Percentiles rank a stretch among this genome's conserved stretches.
Evolutionary conservation across 352 stramenopile genomes (phyloP).

Genomic region (Plasmopara halstedii): DNA sequence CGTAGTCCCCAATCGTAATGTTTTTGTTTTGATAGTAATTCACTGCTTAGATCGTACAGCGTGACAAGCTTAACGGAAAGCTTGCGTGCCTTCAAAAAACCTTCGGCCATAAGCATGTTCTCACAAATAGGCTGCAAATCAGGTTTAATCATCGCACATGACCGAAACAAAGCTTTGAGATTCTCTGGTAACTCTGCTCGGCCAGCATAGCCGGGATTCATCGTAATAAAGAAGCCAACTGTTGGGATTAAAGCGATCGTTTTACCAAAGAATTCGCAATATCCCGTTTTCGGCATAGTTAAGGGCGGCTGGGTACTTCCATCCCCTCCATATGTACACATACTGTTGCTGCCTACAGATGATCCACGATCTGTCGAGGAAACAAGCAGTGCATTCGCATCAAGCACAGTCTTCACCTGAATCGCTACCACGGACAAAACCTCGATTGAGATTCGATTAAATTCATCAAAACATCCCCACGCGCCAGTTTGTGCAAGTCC

Average conservation of each 20-base stretch:
- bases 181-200: constrained; percentile 90
- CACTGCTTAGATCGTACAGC: constrained; percentile 81
- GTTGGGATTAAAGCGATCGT: constrained; percentile 77
- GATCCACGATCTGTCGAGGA: constrained; percentile 13
- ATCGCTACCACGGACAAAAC: constrained; percentile 94
- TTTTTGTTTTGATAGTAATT: constrained; percentile 82
- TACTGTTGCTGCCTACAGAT: constrained; percentile 1
- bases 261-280: constrained; percentile 88
- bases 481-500: constrained; percentile 91
- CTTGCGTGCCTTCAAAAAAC: constrained; percentile 78
- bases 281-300: constrained; percentile 36
- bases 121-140: constrained; percentile 90
- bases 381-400: constrained; percentile 47
- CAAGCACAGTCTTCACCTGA: constrained; percentile 96
- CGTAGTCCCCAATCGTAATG: constrained; percentile 95
- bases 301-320: constrained; percentile 20
- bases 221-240: constrained; percentile 91
- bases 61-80: constrained; percentile 88
- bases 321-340: constrained; percentile 11
- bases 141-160: constrained; percentile 89
- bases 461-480: constrained; percentile 96
- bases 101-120: constrained; percentile 94
- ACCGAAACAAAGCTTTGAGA: constrained; percentile 89
- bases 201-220: constrained; percentile 91
- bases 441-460: constrained; percentile 96